Conservation (phyloP, 495 filamentous ascomycete genomes). For the Penicillium argentinense region DNA sequence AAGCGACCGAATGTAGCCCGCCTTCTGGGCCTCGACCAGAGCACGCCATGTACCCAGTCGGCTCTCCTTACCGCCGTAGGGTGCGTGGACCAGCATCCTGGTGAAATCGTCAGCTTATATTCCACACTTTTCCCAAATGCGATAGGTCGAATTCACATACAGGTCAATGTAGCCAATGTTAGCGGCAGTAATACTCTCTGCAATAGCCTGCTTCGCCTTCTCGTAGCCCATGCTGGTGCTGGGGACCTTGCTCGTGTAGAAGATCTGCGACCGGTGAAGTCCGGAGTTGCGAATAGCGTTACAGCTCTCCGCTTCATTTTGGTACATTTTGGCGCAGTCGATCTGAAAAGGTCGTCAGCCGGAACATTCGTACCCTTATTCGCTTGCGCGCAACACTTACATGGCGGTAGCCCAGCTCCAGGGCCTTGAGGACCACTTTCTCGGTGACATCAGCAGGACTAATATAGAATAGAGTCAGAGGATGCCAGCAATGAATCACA, state of each 20-base stretch:
- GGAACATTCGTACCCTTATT: neutral
- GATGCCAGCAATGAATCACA: neutral
- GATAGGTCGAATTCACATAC: conserved; percentile 19
- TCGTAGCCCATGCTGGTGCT: conserved; percentile 48
- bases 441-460: conserved; percentile 57
- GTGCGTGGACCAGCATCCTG: conserved; percentile 55
- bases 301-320: conserved; percentile 52
- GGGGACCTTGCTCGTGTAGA: conserved; percentile 59
- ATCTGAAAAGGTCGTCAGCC: conserved; percentile 32
- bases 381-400: conserved; percentile 32
- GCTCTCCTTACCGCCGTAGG: conserved; percentile 52
- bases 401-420: conserved; percentile 72
- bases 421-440: conserved; percentile 58
- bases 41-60: conserved; percentile 55
- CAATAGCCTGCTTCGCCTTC: conserved; percentile 48
- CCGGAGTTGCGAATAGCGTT: conserved; percentile 46
- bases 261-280: conserved; percentile 48
- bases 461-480: conserved; percentile 5
- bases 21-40: conserved; percentile 54
- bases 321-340: conserved; percentile 55
- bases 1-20: conserved; percentile 51
- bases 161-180: conserved; percentile 57
- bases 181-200: conserved; percentile 45
- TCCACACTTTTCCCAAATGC: too few species aligned
- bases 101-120: conserved; percentile 1